phyloP scores from a whole-genome alignment of 2,329 filamentous ascomycete genomes.

The Botrytis sinoallii region DNA sequence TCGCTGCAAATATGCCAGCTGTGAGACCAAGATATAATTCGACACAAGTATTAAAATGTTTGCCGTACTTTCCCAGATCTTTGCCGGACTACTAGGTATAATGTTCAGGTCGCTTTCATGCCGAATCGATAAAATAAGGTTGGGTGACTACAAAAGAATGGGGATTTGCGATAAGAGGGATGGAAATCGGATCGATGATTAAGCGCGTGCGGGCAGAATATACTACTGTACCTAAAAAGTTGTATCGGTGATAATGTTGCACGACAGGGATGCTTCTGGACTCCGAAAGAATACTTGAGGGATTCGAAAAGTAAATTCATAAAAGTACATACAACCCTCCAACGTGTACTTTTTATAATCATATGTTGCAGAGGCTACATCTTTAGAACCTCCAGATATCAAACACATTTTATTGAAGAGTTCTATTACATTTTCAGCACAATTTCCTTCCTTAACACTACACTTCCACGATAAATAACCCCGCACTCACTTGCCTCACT shows the following conservation, averaged over 20 bases:
- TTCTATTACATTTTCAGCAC: neutral
- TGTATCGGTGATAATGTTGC: constrained; percentile 5
- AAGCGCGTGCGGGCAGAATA: neutral
- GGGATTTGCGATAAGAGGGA: neutral
- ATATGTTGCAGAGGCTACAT: neutral
- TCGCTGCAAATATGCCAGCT: neutral
- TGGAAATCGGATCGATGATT: neutral
- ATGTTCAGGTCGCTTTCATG: neutral
- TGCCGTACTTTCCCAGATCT: neutral
- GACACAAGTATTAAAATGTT: neutral
- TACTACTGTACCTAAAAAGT: neutral
- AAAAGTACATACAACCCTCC: neutral
- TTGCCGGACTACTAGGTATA: neutral
- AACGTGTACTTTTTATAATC: neutral
- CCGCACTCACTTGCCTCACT: constrained; percentile 1
- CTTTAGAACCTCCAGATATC: neutral
- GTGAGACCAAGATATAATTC: neutral
- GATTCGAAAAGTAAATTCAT: neutral
- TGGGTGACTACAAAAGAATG: neutral
- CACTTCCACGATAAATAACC: constrained; percentile 1
- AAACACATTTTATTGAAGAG: neutral
- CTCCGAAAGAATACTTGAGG: neutral
- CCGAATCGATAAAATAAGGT: neutral
- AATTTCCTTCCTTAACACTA: neutral
- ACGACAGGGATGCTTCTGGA: constrained; percentile 1